Conservation (phyloP, 306 rosid species). For the Vicia sativa region DNA sequence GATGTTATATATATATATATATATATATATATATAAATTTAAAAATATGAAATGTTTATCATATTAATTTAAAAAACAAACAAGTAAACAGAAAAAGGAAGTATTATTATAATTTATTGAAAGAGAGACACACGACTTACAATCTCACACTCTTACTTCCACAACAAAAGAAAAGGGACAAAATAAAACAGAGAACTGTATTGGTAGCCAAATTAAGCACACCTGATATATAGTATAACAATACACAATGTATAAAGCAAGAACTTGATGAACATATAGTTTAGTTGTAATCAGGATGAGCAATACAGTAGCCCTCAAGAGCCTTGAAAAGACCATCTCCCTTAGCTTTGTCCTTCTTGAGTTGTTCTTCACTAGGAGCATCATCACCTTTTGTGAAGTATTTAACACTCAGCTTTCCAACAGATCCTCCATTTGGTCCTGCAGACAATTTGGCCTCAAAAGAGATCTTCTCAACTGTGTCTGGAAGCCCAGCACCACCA, state of each 20-base stretch:
- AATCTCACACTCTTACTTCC: background rate
- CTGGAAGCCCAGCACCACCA: too few species aligned
- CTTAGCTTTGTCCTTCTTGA: too few species aligned
- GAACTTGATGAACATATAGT: background rate
- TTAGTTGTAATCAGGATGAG: constrained; percentile 42
- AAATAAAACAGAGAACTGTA: background rate
- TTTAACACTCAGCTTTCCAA: constrained; percentile 37
- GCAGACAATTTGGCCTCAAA: constrained; percentile 36
- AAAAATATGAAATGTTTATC: too few species aligned
- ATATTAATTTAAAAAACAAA: too few species aligned
- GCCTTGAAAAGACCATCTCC: too few species aligned
- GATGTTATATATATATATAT: too few species aligned
- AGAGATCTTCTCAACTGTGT: constrained; percentile 5
- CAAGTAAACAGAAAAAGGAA: background rate
- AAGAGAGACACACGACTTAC: background rate
- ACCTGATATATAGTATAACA: background rate
- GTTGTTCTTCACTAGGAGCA: too few species aligned
- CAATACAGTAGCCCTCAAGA: constrained; percentile 12
- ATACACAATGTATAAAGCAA: background rate
- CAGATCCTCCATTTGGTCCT: constrained; percentile 41
- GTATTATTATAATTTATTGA: background rate
- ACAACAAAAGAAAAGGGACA: background rate
- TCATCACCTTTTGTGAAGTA: too few species aligned
- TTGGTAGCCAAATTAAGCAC: background rate
- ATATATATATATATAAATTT: too few species aligned